phyloP scores from a whole-genome alignment of 2,329 filamentous ascomycete species.

The Cladophialophora exuberans region DNA sequence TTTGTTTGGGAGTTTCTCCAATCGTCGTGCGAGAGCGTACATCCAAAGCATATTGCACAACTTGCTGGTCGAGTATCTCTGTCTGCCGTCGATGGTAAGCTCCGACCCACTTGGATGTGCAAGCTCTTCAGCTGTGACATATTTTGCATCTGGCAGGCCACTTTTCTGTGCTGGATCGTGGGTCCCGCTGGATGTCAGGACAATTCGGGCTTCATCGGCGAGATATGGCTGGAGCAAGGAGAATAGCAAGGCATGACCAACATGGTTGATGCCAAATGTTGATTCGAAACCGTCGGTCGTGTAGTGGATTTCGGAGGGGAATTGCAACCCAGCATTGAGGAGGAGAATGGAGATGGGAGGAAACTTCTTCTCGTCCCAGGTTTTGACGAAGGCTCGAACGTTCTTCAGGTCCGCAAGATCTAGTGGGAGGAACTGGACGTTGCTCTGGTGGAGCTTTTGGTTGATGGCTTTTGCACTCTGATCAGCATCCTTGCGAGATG shows the following conservation, averaged over 20 bases:
- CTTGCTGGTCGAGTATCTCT: conserved; percentile 52
- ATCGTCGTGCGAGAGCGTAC: conserved; percentile 48
- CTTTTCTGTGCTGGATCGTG: conserved; percentile 53
- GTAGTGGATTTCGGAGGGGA: conserved; percentile 41
- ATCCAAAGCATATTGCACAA: conserved; percentile 54
- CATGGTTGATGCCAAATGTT: conserved; percentile 55
- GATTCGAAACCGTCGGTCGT: conserved; percentile 50
- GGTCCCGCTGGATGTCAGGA: conserved; percentile 50
- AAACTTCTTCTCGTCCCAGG: conserved; percentile 40
- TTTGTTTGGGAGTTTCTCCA: conserved; percentile 36
- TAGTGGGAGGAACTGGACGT: conserved; percentile 48
- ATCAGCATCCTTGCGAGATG: conserved; percentile 49
- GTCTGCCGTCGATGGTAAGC: conserved; percentile 39
- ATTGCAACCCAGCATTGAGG: conserved; percentile 55
- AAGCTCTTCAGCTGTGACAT: conserved; percentile 49
- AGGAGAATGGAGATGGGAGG: conserved; percentile 51
- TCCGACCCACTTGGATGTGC: conserved; percentile 44
- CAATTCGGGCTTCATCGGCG: conserved; percentile 46
- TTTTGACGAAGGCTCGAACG: conserved; percentile 47
- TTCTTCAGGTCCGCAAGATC: conserved; percentile 47
- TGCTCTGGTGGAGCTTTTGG: conserved; percentile 42
- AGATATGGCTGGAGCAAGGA: conserved; percentile 50
- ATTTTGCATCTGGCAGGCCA: conserved; percentile 49
- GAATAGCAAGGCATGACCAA: conserved; percentile 56
- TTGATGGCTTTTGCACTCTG: conserved; percentile 50